A percentile compares a stretch with the other conserved stretches of the same genome.
Conservation (phyloP, 352 stramenopile genomes). For the Pythium chondricola region DNA sequence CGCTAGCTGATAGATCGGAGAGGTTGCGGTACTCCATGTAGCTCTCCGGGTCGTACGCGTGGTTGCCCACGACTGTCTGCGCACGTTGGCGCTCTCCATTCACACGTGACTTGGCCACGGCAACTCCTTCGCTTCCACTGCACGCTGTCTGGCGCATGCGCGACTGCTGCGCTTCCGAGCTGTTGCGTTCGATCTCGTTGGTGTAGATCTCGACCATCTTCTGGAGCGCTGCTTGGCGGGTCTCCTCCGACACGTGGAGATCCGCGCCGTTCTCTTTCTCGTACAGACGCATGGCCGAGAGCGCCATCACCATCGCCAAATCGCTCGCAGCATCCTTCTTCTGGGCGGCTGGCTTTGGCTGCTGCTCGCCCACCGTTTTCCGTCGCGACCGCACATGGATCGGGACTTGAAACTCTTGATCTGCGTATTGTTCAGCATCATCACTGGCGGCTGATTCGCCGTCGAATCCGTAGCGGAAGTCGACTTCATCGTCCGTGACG, state of each 20-base stretch:
- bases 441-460: conserved; percentile 9
- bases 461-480: conserved; percentile 21
- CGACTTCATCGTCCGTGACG: conserved; percentile 13
- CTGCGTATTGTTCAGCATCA: conserved; percentile 6
- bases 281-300: conserved; percentile 74
- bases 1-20: conserved; percentile 55
- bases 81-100: conserved; percentile 10
- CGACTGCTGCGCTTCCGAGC: conserved; percentile 11
- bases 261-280: conserved; percentile 49
- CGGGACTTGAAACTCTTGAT: conserved; percentile 20
- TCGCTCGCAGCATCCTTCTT: conserved; percentile 16
- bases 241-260: conserved; percentile 47
- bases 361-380: neutral
- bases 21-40: conserved; percentile 41
- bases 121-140: conserved; percentile 1
- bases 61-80: conserved; percentile 11
- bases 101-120: no score
- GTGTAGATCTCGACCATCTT: conserved; percentile 81
- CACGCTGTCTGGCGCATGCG: neutral
- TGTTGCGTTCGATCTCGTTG: conserved; percentile 48
- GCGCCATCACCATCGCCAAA: conserved; percentile 53
- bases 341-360: neutral
- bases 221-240: conserved; percentile 41
- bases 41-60: conserved; percentile 7
- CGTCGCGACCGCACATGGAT: neutral